A percentile compares a stretch with the other conserved stretches of the same genome.
phyloP scores from a whole-genome alignment of 495 filamentous ascomycete genomes.

The Aspergillus nidulans region DNA sequence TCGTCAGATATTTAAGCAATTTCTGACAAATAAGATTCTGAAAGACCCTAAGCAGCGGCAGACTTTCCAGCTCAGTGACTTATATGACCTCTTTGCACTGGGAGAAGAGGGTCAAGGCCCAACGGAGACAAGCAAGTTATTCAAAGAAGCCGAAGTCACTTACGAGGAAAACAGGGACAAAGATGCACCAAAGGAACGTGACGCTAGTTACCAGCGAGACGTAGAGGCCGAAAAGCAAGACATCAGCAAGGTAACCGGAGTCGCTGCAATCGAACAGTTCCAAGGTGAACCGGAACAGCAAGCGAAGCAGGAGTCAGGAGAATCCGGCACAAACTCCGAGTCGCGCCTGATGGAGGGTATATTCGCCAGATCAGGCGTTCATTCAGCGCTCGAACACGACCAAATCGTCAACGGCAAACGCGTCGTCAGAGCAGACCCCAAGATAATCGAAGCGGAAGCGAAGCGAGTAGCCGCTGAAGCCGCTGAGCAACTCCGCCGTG shows the following conservation, averaged over 20 bases:
- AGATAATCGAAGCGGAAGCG: constrained; percentile 77
- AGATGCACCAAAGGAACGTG: constrained; percentile 18
- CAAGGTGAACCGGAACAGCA: constrained; percentile 36
- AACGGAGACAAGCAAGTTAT: constrained; percentile 80
- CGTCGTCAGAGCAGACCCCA: constrained; percentile 59
- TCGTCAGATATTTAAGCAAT: constrained; percentile 95
- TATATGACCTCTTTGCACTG: constrained; percentile 87
- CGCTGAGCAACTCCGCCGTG: constrained; percentile 64
- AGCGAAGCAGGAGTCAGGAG: constrained; percentile 28
- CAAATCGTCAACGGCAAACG: constrained; percentile 70
- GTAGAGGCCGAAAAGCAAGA: constrained; percentile 32
- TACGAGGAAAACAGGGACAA: constrained; percentile 31
- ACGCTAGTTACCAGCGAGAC: constrained; percentile 5
- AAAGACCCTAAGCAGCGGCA: constrained; percentile 87
- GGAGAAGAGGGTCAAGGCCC: constrained; percentile 60
- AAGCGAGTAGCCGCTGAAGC: constrained; percentile 73
- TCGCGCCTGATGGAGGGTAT: constrained; percentile 80
- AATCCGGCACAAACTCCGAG: constrained; percentile 43
- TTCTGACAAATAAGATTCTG: constrained; percentile 89
- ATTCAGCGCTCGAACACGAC: constrained; percentile 84
- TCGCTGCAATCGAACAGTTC: constrained; percentile 56
- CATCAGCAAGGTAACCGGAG: constrained; percentile 50
- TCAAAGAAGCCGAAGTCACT: constrained; percentile 75
- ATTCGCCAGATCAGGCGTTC: constrained; percentile 78
- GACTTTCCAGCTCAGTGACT: constrained; percentile 76